phyloP scores from a whole-genome alignment of 1,139 yeast species.

The Kodamaea suecica region DNA sequence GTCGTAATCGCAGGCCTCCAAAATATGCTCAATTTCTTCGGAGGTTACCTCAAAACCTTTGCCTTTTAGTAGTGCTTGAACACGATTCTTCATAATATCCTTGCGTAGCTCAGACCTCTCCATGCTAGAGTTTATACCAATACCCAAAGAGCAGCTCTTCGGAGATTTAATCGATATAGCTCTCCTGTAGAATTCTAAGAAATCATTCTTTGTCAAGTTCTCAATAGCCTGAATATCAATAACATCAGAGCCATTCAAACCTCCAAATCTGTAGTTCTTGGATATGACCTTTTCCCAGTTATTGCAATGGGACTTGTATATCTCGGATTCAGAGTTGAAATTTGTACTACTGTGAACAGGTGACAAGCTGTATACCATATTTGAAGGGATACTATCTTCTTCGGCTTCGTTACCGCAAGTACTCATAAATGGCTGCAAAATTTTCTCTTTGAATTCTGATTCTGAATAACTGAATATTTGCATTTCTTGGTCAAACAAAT shows the following conservation, averaged over 20 bases:
- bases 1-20: slow-evolving; percentile 33
- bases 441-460: slow-evolving; percentile 27
- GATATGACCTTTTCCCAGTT: slow-evolving; percentile 49
- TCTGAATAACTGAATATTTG: slow-evolving; percentile 23
- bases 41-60: slow-evolving; percentile 43
- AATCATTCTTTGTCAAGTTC: slow-evolving; percentile 23
- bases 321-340: slow-evolving; percentile 20
- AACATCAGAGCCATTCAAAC: slow-evolving; percentile 31
- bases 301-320: slow-evolving; percentile 39
- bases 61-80: slow-evolving; percentile 37
- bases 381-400: slow-evolving; percentile 18
- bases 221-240: slow-evolving; percentile 27
- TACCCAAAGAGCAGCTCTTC: slow-evolving; percentile 25
- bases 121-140: slow-evolving; percentile 35
- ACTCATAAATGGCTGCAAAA: slow-evolving; percentile 36
- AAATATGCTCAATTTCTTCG: slow-evolving; percentile 31
- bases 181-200: slow-evolving; percentile 29
- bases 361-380: slow-evolving; percentile 19
- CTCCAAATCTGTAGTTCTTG: slow-evolving; percentile 36
- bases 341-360: slow-evolving; percentile 28
- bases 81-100: slow-evolving; percentile 31
- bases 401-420: slow-evolving; percentile 11
- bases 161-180: slow-evolving; percentile 37
- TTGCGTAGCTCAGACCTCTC: slow-evolving; percentile 25
- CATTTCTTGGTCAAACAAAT: slow-evolving; percentile 37